phyloP scores from a whole-genome alignment of 768 basidiomycete species.

The Mycena chlorophos region DNA sequence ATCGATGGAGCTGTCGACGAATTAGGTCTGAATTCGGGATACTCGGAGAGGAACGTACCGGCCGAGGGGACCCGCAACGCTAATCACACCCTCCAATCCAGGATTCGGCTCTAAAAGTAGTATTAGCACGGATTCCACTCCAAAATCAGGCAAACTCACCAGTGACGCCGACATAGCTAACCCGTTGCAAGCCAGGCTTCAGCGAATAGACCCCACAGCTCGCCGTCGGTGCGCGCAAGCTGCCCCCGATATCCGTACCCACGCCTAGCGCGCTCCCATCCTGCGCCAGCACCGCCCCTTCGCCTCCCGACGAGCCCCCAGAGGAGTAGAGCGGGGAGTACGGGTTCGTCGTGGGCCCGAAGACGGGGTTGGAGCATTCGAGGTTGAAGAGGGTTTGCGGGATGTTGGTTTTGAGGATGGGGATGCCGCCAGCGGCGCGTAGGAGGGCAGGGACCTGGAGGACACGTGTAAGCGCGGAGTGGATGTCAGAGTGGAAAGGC shows the following conservation, averaged over 20 bases:
- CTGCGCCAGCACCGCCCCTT: conserved; percentile 60
- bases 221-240: conserved; percentile 64
- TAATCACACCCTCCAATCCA: conserved; percentile 15
- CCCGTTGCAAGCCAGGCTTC: conserved; percentile 48
- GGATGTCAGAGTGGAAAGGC: background rate
- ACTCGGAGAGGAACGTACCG: background rate
- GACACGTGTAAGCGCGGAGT: background rate
- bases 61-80: conserved; percentile 10
- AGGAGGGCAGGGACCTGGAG: conserved; percentile 39
- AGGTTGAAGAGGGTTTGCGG: conserved; percentile 62
- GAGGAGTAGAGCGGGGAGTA: conserved; percentile 36
- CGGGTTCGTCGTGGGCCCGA: conserved; percentile 57
- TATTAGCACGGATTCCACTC: background rate
- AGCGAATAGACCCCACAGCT: conserved; percentile 64
- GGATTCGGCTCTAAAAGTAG: conserved; percentile 7
- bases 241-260: conserved; percentile 71
- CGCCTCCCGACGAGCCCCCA: conserved; percentile 64
- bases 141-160: conserved; percentile 40
- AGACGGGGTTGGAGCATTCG: conserved; percentile 60
- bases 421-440: conserved; percentile 57
- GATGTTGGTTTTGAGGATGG: conserved; percentile 71
- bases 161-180: conserved; percentile 47
- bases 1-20: conserved; percentile 9
- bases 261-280: conserved; percentile 63
- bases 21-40: background rate